Percentiles rank a stretch among this genome's conserved stretches.
Conservation (phyloP, 441 rosid species). For the Erysimum pusillum region DNA sequence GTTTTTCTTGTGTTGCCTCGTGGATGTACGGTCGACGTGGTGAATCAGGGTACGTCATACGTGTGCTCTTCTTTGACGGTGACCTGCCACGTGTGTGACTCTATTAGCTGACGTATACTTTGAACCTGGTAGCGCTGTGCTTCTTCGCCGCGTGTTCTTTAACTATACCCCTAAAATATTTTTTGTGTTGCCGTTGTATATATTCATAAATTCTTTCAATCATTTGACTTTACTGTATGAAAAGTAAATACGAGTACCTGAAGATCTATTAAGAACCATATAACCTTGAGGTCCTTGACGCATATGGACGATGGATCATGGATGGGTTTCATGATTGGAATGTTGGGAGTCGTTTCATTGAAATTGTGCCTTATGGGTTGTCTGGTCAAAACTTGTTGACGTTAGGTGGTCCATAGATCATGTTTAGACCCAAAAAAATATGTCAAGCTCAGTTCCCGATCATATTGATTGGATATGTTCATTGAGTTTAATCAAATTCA, state of each 20-base stretch:
- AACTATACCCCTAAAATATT: slow-evolving; percentile 1
- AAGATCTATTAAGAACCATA: neutral
- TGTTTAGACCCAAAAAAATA: neutral
- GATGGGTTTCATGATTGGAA: neutral
- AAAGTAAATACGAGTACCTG: neutral
- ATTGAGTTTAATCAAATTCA: neutral
- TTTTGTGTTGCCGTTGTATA: slow-evolving; percentile 3
- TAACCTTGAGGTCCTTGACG: neutral
- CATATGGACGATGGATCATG: neutral
- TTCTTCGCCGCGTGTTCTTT: slow-evolving; percentile 36
- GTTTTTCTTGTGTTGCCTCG: slow-evolving; percentile 17
- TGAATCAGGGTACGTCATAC: slow-evolving; percentile 42
- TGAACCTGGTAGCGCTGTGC: slow-evolving; percentile 27
- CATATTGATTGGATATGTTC: slow-evolving; percentile 5
- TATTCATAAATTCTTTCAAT: neutral
- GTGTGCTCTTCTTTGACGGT: slow-evolving; percentile 34
- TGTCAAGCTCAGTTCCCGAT: neutral
- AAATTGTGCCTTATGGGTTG: neutral
- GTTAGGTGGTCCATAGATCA: slow-evolving; percentile 24
- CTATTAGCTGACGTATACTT: slow-evolving; percentile 29
- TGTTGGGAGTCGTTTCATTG: neutral
- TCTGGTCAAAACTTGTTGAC: slow-evolving; percentile 21
- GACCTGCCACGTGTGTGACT: slow-evolving; percentile 29
- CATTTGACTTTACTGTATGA: neutral
- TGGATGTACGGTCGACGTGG: slow-evolving; percentile 30